Evolutionary conservation across 495 filamentous ascomycete species (phyloP).

Genomic region (Penicillium tannophilum): DNA sequence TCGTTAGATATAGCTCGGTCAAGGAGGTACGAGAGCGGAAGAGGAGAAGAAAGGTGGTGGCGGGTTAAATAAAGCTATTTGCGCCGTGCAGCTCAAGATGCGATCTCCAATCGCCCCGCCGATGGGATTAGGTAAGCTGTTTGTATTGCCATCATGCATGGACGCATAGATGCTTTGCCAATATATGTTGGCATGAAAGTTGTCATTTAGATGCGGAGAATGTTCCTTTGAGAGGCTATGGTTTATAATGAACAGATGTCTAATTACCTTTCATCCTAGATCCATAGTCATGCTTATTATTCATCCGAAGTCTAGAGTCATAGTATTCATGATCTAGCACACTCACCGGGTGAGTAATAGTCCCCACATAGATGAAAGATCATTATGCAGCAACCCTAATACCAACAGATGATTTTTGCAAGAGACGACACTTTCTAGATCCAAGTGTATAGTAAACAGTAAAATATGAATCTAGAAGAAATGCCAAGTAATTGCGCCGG

Average conservation of each 20-base stretch:
- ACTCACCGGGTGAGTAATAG: background rate
- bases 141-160: background rate
- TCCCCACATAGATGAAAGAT: background rate
- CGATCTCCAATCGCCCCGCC: conserved; percentile 9
- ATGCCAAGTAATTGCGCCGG: background rate
- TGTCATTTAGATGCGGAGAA: background rate
- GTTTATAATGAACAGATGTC: background rate
- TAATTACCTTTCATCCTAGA: background rate
- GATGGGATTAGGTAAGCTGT: background rate
- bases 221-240: background rate
- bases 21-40: background rate
- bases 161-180: background rate
- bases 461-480: background rate
- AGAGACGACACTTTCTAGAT: background rate
- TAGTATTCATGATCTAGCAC: background rate
- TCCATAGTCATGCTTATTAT: background rate
- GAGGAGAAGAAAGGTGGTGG: background rate
- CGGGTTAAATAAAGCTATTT: background rate
- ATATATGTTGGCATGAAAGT: background rate
- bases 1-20: background rate
- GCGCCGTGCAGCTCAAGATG: conserved; percentile 1
- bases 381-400: background rate
- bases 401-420: too few species aligned
- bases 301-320: background rate
- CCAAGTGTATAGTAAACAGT: background rate